Conservation (phyloP, 192 early-diverging fungal genomes). For the Obelidium mucronatum region DNA sequence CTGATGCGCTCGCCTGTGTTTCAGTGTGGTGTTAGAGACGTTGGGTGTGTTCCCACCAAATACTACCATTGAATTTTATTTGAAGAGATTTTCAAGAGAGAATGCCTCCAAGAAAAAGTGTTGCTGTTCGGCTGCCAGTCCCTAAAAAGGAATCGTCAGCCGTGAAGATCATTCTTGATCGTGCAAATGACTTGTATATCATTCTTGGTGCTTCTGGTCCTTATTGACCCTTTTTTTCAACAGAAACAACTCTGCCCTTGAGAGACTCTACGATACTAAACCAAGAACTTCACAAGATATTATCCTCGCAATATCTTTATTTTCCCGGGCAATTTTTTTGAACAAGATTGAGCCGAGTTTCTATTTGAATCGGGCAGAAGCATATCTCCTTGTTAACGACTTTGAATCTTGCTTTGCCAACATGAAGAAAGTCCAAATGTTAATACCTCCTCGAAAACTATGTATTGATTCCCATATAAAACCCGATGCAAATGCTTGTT, state of each 20-base stretch:
- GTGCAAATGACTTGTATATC: neutral
- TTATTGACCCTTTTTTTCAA: no score
- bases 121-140: no score
- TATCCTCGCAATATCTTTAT: slow-evolving; percentile 39
- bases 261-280: neutral
- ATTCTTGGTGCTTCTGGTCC: no score
- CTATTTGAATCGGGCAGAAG: slow-evolving; percentile 51
- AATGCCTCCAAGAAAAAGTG: no score
- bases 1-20: slow-evolving; percentile 49
- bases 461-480: no score
- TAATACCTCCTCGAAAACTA: neutral
- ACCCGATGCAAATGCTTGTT: neutral
- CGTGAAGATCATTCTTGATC: neutral
- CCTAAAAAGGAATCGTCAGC: slow-evolving; percentile 1
- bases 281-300: neutral
- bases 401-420: slow-evolving; percentile 52
- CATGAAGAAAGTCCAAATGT: slow-evolving; percentile 21
- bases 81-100: no score
- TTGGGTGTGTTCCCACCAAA: no score
- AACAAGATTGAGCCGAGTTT: slow-evolving; percentile 47
- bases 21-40: no score
- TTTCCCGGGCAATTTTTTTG: slow-evolving; percentile 50
- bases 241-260: slow-evolving; percentile 24
- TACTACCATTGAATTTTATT: no score
- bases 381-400: slow-evolving; percentile 42